These are phyloP conservation scores for Nissolia schottii DNA, from an alignment of 306 rosid genomes.

Conservation along the genomic window DNA sequence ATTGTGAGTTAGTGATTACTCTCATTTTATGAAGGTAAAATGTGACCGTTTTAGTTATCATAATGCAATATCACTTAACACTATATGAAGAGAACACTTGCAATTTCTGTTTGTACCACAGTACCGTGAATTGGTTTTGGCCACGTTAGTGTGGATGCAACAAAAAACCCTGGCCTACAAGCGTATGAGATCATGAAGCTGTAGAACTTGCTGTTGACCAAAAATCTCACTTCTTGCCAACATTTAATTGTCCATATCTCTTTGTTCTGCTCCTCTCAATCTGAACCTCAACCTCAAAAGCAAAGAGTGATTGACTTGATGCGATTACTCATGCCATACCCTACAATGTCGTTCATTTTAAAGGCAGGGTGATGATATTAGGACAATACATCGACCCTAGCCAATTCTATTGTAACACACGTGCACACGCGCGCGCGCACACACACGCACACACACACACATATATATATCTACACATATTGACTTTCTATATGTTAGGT, in stretches of 20 bases:
- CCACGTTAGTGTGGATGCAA: not conserved
- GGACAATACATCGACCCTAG: not conserved
- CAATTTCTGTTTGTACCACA: no score
- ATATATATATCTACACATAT: no score
- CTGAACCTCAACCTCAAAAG: not conserved
- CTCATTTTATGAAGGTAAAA: no score
- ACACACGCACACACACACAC: no score
- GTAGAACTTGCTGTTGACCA: not conserved
- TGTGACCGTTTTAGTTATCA: no score
- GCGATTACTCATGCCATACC: not conserved
- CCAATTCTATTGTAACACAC: not conserved
- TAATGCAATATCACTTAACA: no score
- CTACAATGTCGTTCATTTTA: slow-evolving; percentile 16
- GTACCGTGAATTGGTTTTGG: not conserved
- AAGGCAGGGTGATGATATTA: not conserved
- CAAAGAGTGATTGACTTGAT: not conserved
- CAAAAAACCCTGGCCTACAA: not conserved
- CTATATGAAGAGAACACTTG: no score
- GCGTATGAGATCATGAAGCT: not conserved
- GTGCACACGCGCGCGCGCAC: no score
- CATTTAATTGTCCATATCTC: slow-evolving; percentile 6
- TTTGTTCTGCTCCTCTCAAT: not conserved
- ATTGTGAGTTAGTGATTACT: no score
- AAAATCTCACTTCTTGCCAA: not conserved
- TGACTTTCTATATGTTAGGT: not conserved